phyloP scores from a whole-genome alignment of 306 rosid species.

The Inga leiocalycina region DNA sequence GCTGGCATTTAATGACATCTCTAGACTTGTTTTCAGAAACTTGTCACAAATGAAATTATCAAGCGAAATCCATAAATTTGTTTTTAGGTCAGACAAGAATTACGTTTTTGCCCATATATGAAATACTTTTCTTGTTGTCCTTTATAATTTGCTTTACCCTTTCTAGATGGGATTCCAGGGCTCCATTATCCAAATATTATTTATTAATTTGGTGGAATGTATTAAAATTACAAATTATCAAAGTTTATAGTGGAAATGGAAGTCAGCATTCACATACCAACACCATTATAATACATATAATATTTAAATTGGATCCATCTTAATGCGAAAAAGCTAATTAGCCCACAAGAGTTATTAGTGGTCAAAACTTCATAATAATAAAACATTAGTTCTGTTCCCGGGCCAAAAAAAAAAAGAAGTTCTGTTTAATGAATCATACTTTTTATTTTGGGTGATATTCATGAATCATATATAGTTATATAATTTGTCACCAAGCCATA shows the following conservation, averaged over 20 bases:
- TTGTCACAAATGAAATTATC: too few relatives aligned
- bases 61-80: too few relatives aligned
- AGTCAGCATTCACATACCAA: not conserved
- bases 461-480: not conserved
- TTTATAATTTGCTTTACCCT: too few relatives aligned
- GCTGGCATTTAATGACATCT: too few relatives aligned
- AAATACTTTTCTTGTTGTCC: too few relatives aligned
- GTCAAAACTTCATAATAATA: not conserved
- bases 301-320: not conserved
- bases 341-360: not conserved
- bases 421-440: too few relatives aligned
- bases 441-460: too few relatives aligned
- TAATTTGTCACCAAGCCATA: not conserved
- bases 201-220: not conserved
- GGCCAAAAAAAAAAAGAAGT: too few relatives aligned
- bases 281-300: not conserved
- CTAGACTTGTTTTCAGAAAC: too few relatives aligned
- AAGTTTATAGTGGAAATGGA: not conserved
- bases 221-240: not conserved
- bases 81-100: too few relatives aligned
- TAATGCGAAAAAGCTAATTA: not conserved
- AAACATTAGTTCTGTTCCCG: not conserved
- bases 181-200: not conserved
- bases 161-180: too few relatives aligned
- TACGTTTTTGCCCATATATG: too few relatives aligned